Base-by-base conservation (phyloP, 2,329 filamentous ascomycete species). In the Colletotrichum sp. region DNA sequence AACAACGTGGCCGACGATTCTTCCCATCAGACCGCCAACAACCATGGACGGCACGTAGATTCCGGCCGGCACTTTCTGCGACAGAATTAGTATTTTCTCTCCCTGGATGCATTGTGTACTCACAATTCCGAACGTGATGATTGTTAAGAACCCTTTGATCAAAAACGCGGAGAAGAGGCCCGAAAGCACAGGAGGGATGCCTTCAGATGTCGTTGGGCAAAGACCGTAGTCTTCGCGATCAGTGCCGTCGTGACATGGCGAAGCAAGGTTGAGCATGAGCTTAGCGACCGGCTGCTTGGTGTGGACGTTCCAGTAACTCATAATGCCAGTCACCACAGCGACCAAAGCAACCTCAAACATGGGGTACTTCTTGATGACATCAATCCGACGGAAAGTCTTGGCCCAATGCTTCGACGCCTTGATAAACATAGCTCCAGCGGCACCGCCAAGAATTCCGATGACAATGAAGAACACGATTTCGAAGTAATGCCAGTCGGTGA, bases 11-110 rank as follows among this genome's bases (percentile, higher is more conserved):
- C 97, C 97, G 15, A 98, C 91, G 60, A 97, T 93, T 9, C 96
- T 93, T 34, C 96, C 96, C 87, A 98, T 93, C 21, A 99, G 87
- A 81, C 97, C 97, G 78, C 97, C 97, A 21, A 99, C 95, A 32
- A 99, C 97, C 97, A 99, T 99, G 80, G 96, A 98, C 5, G 97
- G 97, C 3, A 99, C 96, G 80, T 99, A 99, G 79, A 99, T 98
- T 78, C 97, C 97, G 1, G 96, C 96, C 12, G 97, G 97, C 1
- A 99, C 93, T 89, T 99, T 99, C 89, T 92, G 32, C n/a, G 0
- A 82, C 65, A 9, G 15, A 2, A 4, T 7, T 26, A 82, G 80
- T 26, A 18, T 28, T 28, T 2, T 28, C 28, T 28, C 28, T 28
- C 28, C 28, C 28, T 28, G 28, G 28, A 3, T 3, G 28, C 28